Percentiles rank a stretch among this genome's conserved stretches.
phyloP scores from a whole-genome alignment of 148 eudicot genomes.

The Vaccinium corymbosum region DNA sequence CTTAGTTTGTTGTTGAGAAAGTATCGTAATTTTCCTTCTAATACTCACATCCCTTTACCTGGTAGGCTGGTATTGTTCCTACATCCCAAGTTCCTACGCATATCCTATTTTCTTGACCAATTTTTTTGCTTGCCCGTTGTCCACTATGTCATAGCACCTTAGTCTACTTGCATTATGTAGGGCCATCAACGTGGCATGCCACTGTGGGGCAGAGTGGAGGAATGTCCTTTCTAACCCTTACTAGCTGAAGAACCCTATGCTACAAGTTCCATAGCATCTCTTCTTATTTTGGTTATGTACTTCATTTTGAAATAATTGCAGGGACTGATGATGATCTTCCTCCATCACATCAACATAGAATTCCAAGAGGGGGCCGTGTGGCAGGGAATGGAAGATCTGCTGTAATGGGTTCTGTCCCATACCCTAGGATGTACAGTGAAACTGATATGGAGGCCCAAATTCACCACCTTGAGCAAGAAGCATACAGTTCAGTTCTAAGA shows the following conservation, averaged over 20 bases:
- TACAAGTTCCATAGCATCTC: neutral
- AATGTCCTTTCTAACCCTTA: neutral
- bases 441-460: slow-evolving; percentile 60
- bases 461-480: slow-evolving; percentile 69
- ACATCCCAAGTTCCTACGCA: neutral
- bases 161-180: neutral
- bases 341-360: slow-evolving; percentile 49
- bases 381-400: slow-evolving; percentile 56
- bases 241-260: neutral
- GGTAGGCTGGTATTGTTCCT: neutral
- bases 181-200: neutral
- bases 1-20: neutral
- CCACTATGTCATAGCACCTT: neutral
- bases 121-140: neutral
- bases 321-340: slow-evolving; percentile 71
- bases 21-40: slow-evolving; percentile 2
- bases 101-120: neutral
- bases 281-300: neutral
- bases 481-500: slow-evolving; percentile 59
- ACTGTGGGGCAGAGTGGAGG: neutral
- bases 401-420: slow-evolving; percentile 39
- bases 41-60: neutral
- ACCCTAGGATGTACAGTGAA: slow-evolving; percentile 41
- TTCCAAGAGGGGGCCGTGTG: slow-evolving; percentile 45
- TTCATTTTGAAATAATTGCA: slow-evolving; percentile 27